Base-by-base conservation (phyloP, 495 filamentous ascomycete genomes). In the Podospora australis region DNA sequence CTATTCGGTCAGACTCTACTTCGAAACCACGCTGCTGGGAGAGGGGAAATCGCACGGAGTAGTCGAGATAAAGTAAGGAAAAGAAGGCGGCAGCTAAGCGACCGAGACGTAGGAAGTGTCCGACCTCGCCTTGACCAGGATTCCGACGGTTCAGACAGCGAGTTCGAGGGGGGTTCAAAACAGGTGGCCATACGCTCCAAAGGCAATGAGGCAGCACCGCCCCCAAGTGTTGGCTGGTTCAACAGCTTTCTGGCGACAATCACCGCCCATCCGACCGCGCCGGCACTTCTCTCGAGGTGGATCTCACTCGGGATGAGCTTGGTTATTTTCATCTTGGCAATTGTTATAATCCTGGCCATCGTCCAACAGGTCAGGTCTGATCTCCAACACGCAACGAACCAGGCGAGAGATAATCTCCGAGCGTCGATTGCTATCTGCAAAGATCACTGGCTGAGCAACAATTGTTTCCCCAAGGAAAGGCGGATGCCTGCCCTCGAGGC, bases 211-310 rank as follows among this genome's bases (percentile, higher is more conserved):
- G 56, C 26, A 24, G 57, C 57, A 39, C 20, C 28, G 30, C 29
- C 50, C 52, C 36, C 22, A n/a, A n/a, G n/a, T n/a, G n/a, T n/a
- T 44, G 54, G 65, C 58, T 49, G 49, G 63, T 68, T 87, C 41
- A 70, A 70, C 20, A 65, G 74, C 11, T 72, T 88, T 54, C 78
- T 91, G 28, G 70, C 77, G 16, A 79, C 82, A 42, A 68, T 95
- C 50, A 86, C 86, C 53, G 77, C 78, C 32, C 87, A 96, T 59
- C 90, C 90, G 0, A 79, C 83, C 54, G 78, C 95, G n/a, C 92
- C 92, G 4, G 78, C 82, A 45, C 86, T 95, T 43, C 70, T 96
- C 17, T 89, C 88, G 22, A 85, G 79, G 64, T 98, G 90, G 78
- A 69, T 88, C 10, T 87, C 91, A 52, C 73, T 96, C 32, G 64